These are phyloP conservation scores for Leccinellum luteum DNA, from an alignment of 768 basidiomycete species.

Conservation along the genomic window DNA sequence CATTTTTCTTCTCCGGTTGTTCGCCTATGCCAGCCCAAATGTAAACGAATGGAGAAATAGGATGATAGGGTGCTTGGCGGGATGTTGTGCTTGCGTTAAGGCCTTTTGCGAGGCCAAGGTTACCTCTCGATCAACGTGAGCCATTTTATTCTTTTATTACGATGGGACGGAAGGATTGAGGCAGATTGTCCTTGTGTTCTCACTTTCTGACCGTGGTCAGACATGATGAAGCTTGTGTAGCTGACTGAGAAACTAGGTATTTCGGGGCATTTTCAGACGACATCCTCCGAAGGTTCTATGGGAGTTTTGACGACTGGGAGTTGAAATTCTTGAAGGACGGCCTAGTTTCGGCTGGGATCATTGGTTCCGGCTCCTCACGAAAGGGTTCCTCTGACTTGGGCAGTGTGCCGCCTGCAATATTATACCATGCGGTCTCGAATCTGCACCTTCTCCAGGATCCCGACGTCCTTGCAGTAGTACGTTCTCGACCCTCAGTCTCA, in stretches of 20 bases:
- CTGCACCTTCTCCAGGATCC: slow-evolving; percentile 53
- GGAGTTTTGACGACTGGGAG: slow-evolving; percentile 67
- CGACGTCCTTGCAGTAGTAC: slow-evolving; percentile 38
- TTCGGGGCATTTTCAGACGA: slow-evolving; percentile 61
- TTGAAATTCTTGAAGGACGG: slow-evolving; percentile 48
- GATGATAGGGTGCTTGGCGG: slow-evolving; percentile 51
- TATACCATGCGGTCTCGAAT: slow-evolving; percentile 66
- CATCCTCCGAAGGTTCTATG: slow-evolving; percentile 56
- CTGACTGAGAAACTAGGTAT: slow-evolving; percentile 49
- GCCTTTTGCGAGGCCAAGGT: slow-evolving; percentile 63
- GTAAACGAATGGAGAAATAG: slow-evolving; percentile 64
- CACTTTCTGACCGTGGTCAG: slow-evolving; percentile 6
- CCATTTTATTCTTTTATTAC: slow-evolving; percentile 16
- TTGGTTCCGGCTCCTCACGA: slow-evolving; percentile 5
- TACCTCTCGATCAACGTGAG: slow-evolving; percentile 69
- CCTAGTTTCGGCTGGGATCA: slow-evolving; percentile 36
- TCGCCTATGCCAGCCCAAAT: slow-evolving; percentile 64
- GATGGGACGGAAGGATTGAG: slow-evolving; percentile 4
- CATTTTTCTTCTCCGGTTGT: slow-evolving; percentile 76
- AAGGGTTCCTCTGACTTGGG: slow-evolving; percentile 32
- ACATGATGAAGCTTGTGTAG: background rate
- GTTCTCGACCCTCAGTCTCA: slow-evolving; percentile 25
- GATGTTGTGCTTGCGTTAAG: slow-evolving; percentile 71
- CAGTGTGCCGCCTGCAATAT: slow-evolving; percentile 45
- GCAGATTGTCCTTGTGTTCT: slow-evolving; percentile 8